A percentile compares a stretch with the other conserved stretches of the same genome.
Conservation (phyloP, 805 yeast genomes). For the Tetrapisispora taiwanensis region DNA sequence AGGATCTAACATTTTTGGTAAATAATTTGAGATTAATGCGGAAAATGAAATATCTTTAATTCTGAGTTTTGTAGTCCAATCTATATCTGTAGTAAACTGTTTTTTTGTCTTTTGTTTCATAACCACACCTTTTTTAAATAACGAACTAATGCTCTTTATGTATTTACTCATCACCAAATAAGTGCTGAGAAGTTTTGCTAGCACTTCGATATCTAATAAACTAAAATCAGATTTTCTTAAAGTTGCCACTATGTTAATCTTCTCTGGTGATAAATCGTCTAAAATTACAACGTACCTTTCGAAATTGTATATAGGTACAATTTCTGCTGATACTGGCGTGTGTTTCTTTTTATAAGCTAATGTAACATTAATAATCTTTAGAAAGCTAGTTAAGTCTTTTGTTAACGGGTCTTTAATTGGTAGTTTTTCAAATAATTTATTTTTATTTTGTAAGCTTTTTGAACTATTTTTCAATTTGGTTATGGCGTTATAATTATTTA, state of each 20-base stretch:
- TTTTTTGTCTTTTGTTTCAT: background rate
- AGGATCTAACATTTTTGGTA: constrained; percentile 21
- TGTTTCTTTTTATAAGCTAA: constrained; percentile 9
- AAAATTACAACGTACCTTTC: constrained; percentile 23
- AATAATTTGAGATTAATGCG: constrained; percentile 13
- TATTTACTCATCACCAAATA: background rate
- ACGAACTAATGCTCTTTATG: background rate
- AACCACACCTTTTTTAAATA: background rate
- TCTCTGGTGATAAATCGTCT: constrained; percentile 9
- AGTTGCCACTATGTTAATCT: constrained; percentile 16
- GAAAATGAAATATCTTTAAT: constrained; percentile 20
- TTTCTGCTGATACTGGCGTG: background rate
- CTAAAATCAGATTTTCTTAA: constrained; percentile 19
- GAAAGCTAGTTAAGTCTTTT: constrained; percentile 13
- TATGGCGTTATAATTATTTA: background rate
- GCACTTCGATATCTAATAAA: constrained; percentile 16
- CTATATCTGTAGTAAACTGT: background rate
- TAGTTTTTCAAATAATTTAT: background rate
- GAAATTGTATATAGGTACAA: constrained; percentile 21
- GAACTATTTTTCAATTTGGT: background rate
- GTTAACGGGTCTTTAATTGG: background rate
- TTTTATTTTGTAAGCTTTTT: background rate
- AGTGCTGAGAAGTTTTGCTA: constrained; percentile 9
- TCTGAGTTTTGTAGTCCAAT: constrained; percentile 19
- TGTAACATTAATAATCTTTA: constrained; percentile 17